These are phyloP conservation scores for Ogataea methanolica DNA, from an alignment of 805 yeast species.

Conservation along the genomic window DNA sequence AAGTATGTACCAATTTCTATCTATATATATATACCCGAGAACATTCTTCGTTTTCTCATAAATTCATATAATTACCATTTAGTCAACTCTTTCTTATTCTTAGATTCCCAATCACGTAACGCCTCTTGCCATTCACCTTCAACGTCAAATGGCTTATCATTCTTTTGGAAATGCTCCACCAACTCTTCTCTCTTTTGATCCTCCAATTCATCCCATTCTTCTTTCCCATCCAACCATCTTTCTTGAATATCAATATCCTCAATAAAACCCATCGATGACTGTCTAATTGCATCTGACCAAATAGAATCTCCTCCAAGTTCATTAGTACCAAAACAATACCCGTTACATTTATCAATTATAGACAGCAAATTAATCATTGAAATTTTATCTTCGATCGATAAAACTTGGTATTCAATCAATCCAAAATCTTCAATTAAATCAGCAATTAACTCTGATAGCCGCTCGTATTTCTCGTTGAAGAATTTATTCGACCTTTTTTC, in stretches of 20 bases:
- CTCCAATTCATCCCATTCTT: conserved; percentile 64
- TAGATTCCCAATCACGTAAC: conserved; percentile 51
- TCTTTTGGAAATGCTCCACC: conserved; percentile 24
- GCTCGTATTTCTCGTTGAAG: conserved; percentile 38
- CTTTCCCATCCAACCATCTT: conserved; percentile 89
- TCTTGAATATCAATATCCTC: conserved; percentile 79
- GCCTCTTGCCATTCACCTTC: conserved; percentile 74
- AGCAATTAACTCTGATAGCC: conserved; percentile 70
- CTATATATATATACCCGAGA: background rate
- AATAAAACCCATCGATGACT: conserved; percentile 49
- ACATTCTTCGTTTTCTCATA: background rate
- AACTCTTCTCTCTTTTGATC: conserved; percentile 40
- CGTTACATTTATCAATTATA: conserved; percentile 84
- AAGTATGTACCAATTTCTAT: background rate
- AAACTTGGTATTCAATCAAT: conserved; percentile 81
- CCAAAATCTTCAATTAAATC: conserved; percentile 85
- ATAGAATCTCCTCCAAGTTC: conserved; percentile 96
- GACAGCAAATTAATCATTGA: conserved; percentile 82
- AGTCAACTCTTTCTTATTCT: conserved; percentile 4
- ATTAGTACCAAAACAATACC: conserved; percentile 87
- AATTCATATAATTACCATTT: background rate
- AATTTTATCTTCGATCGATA: conserved; percentile 86
- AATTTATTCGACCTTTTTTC: conserved; percentile 57
- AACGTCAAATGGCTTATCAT: conserved; percentile 42
- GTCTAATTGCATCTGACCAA: conserved; percentile 95